Conservation (phyloP, 2,329 filamentous ascomycete species). For the Fusarium drepaniforme region DNA sequence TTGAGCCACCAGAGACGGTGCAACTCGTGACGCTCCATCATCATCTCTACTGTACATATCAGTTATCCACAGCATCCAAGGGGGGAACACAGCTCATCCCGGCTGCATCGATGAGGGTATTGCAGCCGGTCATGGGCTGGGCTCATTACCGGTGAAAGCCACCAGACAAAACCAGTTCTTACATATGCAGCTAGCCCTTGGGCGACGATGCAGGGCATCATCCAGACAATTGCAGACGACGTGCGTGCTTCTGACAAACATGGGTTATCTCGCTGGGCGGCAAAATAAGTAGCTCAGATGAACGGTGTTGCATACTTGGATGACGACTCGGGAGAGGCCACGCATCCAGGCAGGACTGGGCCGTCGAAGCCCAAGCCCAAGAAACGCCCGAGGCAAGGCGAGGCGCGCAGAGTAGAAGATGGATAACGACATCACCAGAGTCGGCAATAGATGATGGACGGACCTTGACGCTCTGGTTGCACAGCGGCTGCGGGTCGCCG, state of each 20-base stretch:
- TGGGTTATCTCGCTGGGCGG: constrained; percentile 5
- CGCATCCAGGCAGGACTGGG: constrained; percentile 3
- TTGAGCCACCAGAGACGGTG: constrained; percentile 7
- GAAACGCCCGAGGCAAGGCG: background rate
- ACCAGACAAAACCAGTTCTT: constrained; percentile 28
- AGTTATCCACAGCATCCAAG: constrained; percentile 4
- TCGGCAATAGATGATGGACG: constrained; percentile 22
- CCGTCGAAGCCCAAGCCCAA: constrained; percentile 5
- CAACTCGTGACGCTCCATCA: constrained; percentile 7
- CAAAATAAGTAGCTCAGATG: constrained; percentile 7
- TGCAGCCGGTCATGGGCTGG: constrained; percentile 29
- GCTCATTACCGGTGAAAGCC: constrained; percentile 27
- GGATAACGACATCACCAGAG: constrained; percentile 16
- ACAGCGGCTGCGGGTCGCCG: constrained; percentile 19
- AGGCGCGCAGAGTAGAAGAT: background rate
- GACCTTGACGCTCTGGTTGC: constrained; percentile 17
- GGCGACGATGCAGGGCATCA: constrained; percentile 25
- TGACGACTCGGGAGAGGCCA: constrained; percentile 21
- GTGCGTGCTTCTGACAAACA: constrained; percentile 5
- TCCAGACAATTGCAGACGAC: constrained; percentile 22
- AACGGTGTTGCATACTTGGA: constrained; percentile 24
- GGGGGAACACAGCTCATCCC: constrained; percentile 15
- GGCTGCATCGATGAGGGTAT: constrained; percentile 19
- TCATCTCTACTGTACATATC: constrained; percentile 16
- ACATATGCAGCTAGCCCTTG: constrained; percentile 35